Evolutionary conservation across 2,329 filamentous ascomycete genomes (phyloP), one percentile per base, ranked within the genome.

Genomic region (Fusarium brachygibbosum): DNA sequence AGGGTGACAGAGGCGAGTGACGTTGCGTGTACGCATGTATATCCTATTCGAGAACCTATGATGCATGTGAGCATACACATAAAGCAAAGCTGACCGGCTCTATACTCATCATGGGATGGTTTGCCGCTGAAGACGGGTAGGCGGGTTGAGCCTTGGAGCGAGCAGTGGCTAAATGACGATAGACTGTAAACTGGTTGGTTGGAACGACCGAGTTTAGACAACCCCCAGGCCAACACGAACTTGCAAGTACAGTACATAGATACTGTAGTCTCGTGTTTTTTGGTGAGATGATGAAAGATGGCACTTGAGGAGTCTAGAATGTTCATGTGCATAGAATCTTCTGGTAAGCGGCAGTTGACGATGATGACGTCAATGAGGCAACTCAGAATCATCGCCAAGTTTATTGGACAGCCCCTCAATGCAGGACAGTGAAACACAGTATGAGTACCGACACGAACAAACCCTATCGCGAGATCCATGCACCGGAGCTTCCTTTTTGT

Each of bases 361-460:
- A 5, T 8, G 28, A 66, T 74, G 69, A 74, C 72, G 72, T 74
- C 67, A 75, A 65, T 74, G 72, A 74, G 38, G 72, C 69, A 58
- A 60, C 48, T 53, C 53, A 9, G 34, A 21, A 45, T 17, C 59
- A 68, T 71, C 58, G 58, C 53, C 35, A 48, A 54, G n/a, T 25
- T 6, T 17, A 23, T 21, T 13, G 11, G 16, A 19, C 14, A 5
- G 16, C 11, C 37, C 34, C 7, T 42, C 23, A 21, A 23, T 46
- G 29, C 16, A 35, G 9, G 12, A 16, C 9, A 28, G 28, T 37
- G 14, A 38, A 31, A 31, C 58, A 63, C 59, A 55, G 58, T 63
- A 29, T 54, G 28, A 41, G 31, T 54, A 35, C 23, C 17, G 16
- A 13, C 10, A 37, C 9, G 12, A 10, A 40, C 12, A n/a, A 21